Evolutionary conservation across 345 rosid species (phyloP).

Genomic region (Ceriops decandra): DNA sequence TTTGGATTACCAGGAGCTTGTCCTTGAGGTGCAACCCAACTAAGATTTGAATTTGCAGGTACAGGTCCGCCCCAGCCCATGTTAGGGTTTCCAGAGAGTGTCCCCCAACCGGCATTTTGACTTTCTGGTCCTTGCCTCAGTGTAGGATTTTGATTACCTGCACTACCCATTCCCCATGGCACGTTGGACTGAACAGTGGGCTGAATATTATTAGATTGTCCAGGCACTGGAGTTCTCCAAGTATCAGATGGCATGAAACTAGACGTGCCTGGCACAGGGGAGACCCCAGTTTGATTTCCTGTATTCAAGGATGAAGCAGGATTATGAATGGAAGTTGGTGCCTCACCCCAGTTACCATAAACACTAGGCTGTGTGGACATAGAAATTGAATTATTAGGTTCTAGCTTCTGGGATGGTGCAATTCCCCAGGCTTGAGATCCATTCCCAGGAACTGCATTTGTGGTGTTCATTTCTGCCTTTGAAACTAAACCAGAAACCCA

Average conservation of each 20-base stretch:
- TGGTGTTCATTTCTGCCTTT: slow-evolving; percentile 34
- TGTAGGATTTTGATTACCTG: slow-evolving; percentile 34
- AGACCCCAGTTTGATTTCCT: slow-evolving; percentile 32
- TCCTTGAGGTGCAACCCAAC: slow-evolving; percentile 53
- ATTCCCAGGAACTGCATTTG: slow-evolving; percentile 34
- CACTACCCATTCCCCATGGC: slow-evolving; percentile 49
- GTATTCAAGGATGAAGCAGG: slow-evolving; percentile 33
- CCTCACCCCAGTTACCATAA: slow-evolving; percentile 40
- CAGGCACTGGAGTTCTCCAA: slow-evolving; percentile 55
- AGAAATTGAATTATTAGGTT: slow-evolving; percentile 25
- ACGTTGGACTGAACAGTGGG: slow-evolving; percentile 34
- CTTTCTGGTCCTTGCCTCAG: slow-evolving; percentile 40
- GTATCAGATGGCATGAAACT: slow-evolving; percentile 47
- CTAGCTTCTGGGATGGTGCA: slow-evolving; percentile 40
- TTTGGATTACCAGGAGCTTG: slow-evolving; percentile 44
- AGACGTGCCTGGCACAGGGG: slow-evolving; percentile 37
- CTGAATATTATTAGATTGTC: slow-evolving; percentile 39
- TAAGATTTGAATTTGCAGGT: slow-evolving; percentile 44
- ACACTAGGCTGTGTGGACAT: slow-evolving; percentile 30
- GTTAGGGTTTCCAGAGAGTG: slow-evolving; percentile 46
- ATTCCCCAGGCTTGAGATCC: slow-evolving; percentile 54
- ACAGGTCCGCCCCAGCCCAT: slow-evolving; percentile 62
- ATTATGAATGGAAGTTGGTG: slow-evolving; percentile 40
- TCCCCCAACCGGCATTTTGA: slow-evolving; percentile 56
- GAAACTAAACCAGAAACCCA: slow-evolving; percentile 40